Evolutionary conservation across 1,284 basidiomycete species (phyloP).

Genomic region (Leccinum huronense): DNA sequence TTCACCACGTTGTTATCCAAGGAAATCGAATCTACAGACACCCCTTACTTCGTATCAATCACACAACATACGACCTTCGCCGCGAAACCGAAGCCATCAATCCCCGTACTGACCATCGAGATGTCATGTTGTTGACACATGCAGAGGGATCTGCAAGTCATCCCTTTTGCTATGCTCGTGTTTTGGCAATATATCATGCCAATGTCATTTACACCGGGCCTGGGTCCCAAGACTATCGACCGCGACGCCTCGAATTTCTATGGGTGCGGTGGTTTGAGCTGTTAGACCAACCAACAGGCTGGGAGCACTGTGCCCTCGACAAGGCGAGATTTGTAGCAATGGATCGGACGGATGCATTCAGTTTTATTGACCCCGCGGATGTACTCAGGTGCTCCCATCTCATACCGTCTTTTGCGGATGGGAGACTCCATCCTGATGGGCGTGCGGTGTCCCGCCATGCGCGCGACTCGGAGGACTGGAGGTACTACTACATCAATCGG

Average conservation of each 20-base stretch:
- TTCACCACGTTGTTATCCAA: not conserved
- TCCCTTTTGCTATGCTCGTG: not conserved
- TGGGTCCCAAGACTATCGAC: not conserved
- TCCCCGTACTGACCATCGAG: not conserved
- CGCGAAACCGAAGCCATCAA: not conserved
- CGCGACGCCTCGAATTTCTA: not conserved
- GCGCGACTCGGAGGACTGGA: not conserved
- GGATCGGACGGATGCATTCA: not conserved
- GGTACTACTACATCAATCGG: slow-evolving; percentile 9
- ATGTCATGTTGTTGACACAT: not conserved
- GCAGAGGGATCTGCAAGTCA: not conserved
- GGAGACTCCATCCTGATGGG: not conserved
- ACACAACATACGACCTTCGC: slow-evolving; percentile 1
- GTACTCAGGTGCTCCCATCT: not conserved
- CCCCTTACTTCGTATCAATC: not conserved
- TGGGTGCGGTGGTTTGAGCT: not conserved
- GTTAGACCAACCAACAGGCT: not conserved
- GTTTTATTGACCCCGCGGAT: not conserved
- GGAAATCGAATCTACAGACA: slow-evolving; percentile 1
- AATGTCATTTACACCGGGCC: not conserved
- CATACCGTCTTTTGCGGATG: not conserved
- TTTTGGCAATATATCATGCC: not conserved
- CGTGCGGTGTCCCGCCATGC: not conserved
- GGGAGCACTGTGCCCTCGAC: not conserved
- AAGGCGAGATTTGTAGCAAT: not conserved